Conservation (phyloP, 2,329 filamentous ascomycete genomes). For the Aspergillus pseudonomiae region DNA sequence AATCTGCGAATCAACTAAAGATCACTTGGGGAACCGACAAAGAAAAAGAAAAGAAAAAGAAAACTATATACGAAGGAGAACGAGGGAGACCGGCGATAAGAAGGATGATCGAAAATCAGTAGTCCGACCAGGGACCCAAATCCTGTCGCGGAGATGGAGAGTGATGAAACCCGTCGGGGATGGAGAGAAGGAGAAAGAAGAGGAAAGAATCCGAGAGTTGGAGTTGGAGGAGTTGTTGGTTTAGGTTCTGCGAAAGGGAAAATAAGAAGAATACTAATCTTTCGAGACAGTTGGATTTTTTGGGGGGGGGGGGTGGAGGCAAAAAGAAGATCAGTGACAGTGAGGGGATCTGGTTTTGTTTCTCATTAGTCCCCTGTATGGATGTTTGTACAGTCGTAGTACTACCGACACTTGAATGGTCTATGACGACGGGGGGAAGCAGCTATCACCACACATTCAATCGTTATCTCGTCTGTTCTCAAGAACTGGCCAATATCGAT, state of each 20-base stretch:
- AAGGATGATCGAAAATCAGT: neutral
- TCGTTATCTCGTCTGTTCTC: too few species aligned
- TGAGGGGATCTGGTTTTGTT: neutral
- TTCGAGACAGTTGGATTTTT: neutral
- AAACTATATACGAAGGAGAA: slow-evolving; percentile 9
- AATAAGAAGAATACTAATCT: neutral
- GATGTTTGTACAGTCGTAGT: neutral
- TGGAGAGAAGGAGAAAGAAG: slow-evolving; percentile 14
- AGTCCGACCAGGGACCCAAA: slow-evolving; percentile 15
- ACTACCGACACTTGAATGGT: neutral
- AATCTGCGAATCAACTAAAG: neutral
- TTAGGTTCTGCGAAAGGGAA: neutral
- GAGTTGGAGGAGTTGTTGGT: neutral
- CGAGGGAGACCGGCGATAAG: slow-evolving; percentile 8
- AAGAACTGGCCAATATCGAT: neutral
- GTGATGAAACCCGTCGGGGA: neutral
- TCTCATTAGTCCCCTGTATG: neutral
- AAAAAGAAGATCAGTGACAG: neutral
- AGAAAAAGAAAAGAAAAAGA: slow-evolving; percentile 16
- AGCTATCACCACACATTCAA: too few species aligned
- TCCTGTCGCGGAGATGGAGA: slow-evolving; percentile 1
- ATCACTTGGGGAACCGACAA: neutral
- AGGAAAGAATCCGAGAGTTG: slow-evolving; percentile 16
- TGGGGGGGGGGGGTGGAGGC: neutral
- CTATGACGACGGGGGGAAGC: too few species aligned